These are phyloP conservation scores for Naegleria gruberi DNA, from an alignment of 208 protist species.

Conservation along the genomic window DNA sequence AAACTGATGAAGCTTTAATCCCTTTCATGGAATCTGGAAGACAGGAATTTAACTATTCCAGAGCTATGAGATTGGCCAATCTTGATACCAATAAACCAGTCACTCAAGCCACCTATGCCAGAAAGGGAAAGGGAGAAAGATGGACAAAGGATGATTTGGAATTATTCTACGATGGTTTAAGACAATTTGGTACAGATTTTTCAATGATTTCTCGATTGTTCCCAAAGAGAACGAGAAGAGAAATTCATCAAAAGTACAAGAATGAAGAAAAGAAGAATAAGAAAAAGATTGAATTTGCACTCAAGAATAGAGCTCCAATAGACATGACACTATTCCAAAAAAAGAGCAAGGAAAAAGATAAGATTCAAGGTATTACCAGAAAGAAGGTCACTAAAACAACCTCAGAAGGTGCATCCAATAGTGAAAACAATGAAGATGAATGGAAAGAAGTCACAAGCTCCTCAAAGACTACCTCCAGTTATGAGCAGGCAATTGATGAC, in stretches of 20 bases:
- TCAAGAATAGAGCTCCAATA: background rate
- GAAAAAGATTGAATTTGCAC: background rate
- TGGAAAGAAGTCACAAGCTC: background rate
- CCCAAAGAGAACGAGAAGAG: slow-evolving; percentile 47
- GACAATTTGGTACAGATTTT: slow-evolving; percentile 76
- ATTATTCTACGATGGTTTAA: slow-evolving; percentile 65
- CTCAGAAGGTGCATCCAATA: background rate
- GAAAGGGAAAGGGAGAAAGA: slow-evolving; percentile 26
- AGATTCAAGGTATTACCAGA: background rate
- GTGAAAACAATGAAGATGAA: background rate
- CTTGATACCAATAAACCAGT: background rate
- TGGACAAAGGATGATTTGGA: slow-evolving; percentile 64
- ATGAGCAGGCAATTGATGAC: background rate
- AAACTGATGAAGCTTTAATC: background rate
- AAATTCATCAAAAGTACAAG: slow-evolving; percentile 69
- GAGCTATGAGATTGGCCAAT: background rate
- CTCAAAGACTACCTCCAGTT: background rate
- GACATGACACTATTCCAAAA: background rate
- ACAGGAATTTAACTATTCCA: background rate
- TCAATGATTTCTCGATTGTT: slow-evolving; percentile 65
- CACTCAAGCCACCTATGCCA: background rate
- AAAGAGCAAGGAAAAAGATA: background rate
- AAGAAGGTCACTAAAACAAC: background rate
- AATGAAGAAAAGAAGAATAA: slow-evolving; percentile 46
- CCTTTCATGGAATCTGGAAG: background rate